Base-by-base conservation (phyloP, 2,329 filamentous ascomycete genomes). In the Epicoccum nigrum region DNA sequence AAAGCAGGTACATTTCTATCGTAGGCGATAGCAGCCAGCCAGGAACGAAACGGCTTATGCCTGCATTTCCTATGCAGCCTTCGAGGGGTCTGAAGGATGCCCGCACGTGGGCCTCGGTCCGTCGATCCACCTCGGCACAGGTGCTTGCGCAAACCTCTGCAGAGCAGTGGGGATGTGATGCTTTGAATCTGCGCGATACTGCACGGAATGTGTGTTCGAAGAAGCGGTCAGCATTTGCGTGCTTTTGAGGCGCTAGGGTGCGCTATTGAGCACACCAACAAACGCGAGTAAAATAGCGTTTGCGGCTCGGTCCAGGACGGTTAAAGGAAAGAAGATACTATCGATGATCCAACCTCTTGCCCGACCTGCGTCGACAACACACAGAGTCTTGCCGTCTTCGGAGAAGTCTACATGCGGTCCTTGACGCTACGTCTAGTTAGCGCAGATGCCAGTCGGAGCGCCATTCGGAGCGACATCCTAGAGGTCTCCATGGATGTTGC, bases 271-370 rank as follows among this genome's bases (percentile, higher is more conserved):
- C 23, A 42, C 37, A 43, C 32, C 41, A 32, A 42, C 31, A 25
- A 19, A 31, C 31, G 38, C 49, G 20, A 47, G 23, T 34, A 19
- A n/a, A 30, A n/a, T 47, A 21, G 43, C 28, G 39, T 20, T 37
- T 52, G 39, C 43, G 49, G 43, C 49, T 52, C 49, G 49, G 49
- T 52, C 49, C 49, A 46, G 49, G 42, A 43, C 38, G 38, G 43
- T 33, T 42, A 38, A 46, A 38, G 12, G 46, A 46, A 5, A 51
- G 35, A 35, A 34, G 25, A 37, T 31, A 32, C 12, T 42, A 34
- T 51, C 45, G 37, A 46, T 28, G 43, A 46, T 19, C 41, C 23
- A 40, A 43, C 41, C 37, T 34, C 25, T 40, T 47, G 39, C 34
- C 40, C n/a, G 30, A 45, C 28, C 40, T 45, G 44, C 50, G 35